Evolutionary conservation across 1,284 basidiomycete genomes (phyloP).

Genomic region (Termitomyces sp.): DNA sequence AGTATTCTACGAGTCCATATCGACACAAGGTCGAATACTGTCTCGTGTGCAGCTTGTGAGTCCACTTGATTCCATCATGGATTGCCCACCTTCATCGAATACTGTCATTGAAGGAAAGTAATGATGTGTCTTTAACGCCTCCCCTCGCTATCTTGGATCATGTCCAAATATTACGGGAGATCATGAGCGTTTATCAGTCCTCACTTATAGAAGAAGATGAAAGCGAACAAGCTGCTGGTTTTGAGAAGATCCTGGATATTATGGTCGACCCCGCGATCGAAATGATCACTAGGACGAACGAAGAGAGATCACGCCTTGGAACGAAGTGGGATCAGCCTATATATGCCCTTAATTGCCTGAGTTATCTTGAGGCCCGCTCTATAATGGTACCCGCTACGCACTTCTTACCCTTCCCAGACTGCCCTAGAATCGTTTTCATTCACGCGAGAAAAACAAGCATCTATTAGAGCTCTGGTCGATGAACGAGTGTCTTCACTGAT

Average conservation of each 20-base stretch:
- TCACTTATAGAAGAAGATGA: constrained; percentile 63
- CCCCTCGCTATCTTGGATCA: constrained; percentile 79
- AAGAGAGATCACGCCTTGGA: constrained; percentile 53
- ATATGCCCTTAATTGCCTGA: constrained; percentile 82
- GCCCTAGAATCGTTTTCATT: constrained; percentile 73
- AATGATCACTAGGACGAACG: constrained; percentile 67
- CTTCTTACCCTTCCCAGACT: constrained; percentile 36
- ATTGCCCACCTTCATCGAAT: not conserved
- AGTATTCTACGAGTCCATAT: constrained; percentile 82
- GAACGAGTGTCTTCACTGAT: constrained; percentile 62
- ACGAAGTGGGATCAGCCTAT: constrained; percentile 75
- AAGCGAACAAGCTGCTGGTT: constrained; percentile 46
- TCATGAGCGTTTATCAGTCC: constrained; percentile 84
- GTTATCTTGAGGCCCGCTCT: constrained; percentile 64
- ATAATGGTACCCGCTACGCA: not conserved
- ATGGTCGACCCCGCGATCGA: constrained; percentile 81
- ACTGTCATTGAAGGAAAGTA: constrained; percentile 48
- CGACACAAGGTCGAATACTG: constrained; percentile 74
- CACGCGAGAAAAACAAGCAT: constrained; percentile 54
- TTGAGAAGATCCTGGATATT: constrained; percentile 70
- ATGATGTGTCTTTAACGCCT: constrained; percentile 73
- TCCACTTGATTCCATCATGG: constrained; percentile 4
- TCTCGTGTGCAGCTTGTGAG: constrained; percentile 68
- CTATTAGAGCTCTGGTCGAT: constrained; percentile 61
- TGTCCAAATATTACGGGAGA: constrained; percentile 77